Conservation (phyloP, 768 basidiomycete genomes). For the Fomitopsis pulvina region DNA sequence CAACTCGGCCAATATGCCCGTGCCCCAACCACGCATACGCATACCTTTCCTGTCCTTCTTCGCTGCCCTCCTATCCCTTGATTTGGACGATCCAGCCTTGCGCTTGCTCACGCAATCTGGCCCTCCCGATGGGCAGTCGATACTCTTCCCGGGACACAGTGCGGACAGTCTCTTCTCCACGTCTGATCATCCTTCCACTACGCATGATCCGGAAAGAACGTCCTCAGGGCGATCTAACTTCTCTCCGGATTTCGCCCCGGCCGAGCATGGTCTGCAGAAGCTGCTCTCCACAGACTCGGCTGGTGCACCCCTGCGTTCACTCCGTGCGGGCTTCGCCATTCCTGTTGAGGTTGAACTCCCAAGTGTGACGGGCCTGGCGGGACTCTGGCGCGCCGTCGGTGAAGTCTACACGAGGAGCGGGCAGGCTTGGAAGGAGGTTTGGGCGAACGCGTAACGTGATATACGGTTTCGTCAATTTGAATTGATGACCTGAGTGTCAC, state of each 20-base stretch:
- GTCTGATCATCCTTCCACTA: too few species aligned
- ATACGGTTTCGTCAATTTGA: neutral
- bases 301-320: constrained; percentile 10
- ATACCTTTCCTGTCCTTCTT: constrained; percentile 34
- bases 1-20: neutral
- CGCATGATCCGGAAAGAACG: too few species aligned
- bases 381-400: constrained; percentile 15
- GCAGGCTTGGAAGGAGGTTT: constrained; percentile 20
- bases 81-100: constrained; percentile 33
- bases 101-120: constrained; percentile 30
- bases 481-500: too few species aligned
- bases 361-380: constrained; percentile 3
- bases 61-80: constrained; percentile 28
- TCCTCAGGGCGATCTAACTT: neutral
- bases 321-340: constrained; percentile 11
- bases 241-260: neutral
- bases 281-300: constrained; percentile 15
- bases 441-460: neutral
- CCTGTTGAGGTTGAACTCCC: constrained; percentile 10
- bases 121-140: constrained; percentile 19
- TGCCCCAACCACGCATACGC: constrained; percentile 26
- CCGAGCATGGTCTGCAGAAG: constrained; percentile 9
- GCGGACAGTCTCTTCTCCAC: constrained; percentile 1
- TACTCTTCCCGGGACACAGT: constrained; percentile 27
- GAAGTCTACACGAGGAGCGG: constrained; percentile 14